Conservation (phyloP, 2,329 filamentous ascomycete species). For the Fusarium udum region DNA sequence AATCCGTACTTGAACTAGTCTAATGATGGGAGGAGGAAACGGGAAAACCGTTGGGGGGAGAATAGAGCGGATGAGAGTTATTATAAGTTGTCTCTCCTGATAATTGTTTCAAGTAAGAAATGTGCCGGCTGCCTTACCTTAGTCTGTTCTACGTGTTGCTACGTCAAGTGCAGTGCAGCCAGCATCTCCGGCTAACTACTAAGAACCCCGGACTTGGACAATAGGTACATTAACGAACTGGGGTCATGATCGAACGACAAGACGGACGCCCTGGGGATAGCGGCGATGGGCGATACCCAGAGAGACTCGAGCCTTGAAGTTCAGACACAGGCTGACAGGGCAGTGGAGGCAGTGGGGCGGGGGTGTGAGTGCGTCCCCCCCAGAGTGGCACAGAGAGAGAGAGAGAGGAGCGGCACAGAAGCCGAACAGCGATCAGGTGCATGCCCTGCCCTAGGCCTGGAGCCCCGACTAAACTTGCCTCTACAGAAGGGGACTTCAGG, state of each 20-base stretch:
- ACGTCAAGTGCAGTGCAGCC: neutral
- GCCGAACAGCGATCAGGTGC: slow-evolving; percentile 33
- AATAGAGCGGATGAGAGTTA: slow-evolving; percentile 14
- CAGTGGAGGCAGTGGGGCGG: slow-evolving; percentile 26
- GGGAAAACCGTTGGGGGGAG: slow-evolving; percentile 24
- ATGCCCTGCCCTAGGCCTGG: neutral
- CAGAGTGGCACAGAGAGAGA: neutral
- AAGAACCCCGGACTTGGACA: slow-evolving; percentile 3
- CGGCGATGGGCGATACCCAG: slow-evolving; percentile 22
- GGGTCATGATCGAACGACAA: slow-evolving; percentile 36
- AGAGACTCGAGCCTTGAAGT: neutral
- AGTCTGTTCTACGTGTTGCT: neutral
- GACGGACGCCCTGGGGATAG: slow-evolving; percentile 11
- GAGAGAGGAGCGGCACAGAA: slow-evolving; percentile 12
- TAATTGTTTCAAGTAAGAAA: slow-evolving; percentile 4
- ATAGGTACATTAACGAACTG: neutral
- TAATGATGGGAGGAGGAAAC: slow-evolving; percentile 26
- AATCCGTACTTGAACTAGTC: slow-evolving; percentile 30
- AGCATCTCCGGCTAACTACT: neutral
- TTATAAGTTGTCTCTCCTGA: slow-evolving; percentile 30
- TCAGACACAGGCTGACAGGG: neutral
- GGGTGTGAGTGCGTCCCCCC: slow-evolving; percentile 29
- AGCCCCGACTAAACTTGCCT: slow-evolving; percentile 14
- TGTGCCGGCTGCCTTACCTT: neutral
- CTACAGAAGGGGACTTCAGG: neutral